phyloP scores from a whole-genome alignment of 75 land plant species.

The Pinus tabuliformis region DNA sequence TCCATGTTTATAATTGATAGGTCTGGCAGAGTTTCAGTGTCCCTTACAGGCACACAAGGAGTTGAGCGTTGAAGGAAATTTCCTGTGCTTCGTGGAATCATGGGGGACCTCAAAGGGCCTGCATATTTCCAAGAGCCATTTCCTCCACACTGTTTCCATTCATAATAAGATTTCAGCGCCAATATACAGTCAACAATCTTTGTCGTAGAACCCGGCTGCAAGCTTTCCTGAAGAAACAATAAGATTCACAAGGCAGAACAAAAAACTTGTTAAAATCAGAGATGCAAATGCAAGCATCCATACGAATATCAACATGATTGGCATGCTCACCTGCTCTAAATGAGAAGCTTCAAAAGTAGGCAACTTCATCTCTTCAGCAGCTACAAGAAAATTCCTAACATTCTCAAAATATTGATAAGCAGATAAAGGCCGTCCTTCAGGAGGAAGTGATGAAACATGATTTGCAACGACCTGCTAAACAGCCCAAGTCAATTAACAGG shows the following conservation, averaged over 20 bases:
- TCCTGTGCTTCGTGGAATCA: constrained; percentile 19
- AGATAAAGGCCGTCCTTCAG: constrained; percentile 51
- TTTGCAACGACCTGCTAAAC: constrained; percentile 61
- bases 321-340: constrained; percentile 61
- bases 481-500: background rate
- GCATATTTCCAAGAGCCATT: constrained; percentile 40
- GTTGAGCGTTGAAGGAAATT: constrained; percentile 2
- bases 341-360: constrained; percentile 83
- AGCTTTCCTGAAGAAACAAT: constrained; percentile 29
- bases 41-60: background rate
- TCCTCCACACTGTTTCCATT: constrained; percentile 53
- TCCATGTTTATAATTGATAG: constrained; percentile 12
- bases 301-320: background rate
- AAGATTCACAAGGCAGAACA: too few relatives aligned
- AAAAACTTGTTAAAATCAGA: background rate
- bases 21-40: background rate
- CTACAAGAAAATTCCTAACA: constrained; percentile 71
- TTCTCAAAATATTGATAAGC: constrained; percentile 93
- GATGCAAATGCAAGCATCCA: background rate
- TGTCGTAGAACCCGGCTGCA: constrained; percentile 51
- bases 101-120: constrained; percentile 33
- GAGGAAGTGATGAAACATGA: constrained; percentile 12
- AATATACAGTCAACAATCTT: constrained; percentile 80
- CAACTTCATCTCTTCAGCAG: constrained; percentile 67
- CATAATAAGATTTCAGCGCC: constrained; percentile 58